These are phyloP conservation scores for Vitis hybrid DNA, from an alignment of 177 flowering plant species.

Conservation along the genomic window DNA sequence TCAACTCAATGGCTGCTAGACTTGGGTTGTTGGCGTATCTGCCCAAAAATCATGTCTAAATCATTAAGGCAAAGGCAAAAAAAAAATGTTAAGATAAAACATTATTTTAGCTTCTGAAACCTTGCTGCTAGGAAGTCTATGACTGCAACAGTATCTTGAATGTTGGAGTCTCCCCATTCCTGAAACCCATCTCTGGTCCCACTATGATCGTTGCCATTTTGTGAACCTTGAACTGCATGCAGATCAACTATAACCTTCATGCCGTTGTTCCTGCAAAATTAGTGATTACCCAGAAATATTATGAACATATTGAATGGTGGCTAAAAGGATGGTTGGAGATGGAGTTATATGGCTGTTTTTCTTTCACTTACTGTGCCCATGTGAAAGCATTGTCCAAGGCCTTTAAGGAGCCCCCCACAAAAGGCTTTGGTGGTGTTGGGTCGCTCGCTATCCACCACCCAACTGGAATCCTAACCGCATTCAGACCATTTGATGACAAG, in stretches of 20 bases:
- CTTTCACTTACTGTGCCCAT: slow-evolving; percentile 20
- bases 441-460: slow-evolving; percentile 28
- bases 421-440: slow-evolving; percentile 26
- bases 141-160: slow-evolving; percentile 31
- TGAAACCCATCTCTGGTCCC: slow-evolving; percentile 39
- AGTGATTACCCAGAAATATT: not conserved
- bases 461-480: slow-evolving; percentile 26
- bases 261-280: slow-evolving; percentile 33
- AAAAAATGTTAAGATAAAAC: too few relatives aligned
- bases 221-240: slow-evolving; percentile 45
- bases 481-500: slow-evolving; percentile 18
- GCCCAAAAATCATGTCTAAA: not conserved
- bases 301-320: too few relatives aligned
- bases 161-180: slow-evolving; percentile 46
- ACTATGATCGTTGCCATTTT: slow-evolving; percentile 40
- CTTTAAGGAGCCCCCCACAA: slow-evolving; percentile 20
- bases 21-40: slow-evolving; percentile 21
- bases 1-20: slow-evolving; percentile 26
- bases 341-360: too few relatives aligned
- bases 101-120: slow-evolving; percentile 8
- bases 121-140: slow-evolving; percentile 41
- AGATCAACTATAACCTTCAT: slow-evolving; percentile 43
- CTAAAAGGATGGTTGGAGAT: too few relatives aligned
- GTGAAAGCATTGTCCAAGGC: slow-evolving; percentile 21
- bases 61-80: too few relatives aligned